Evolutionary conservation across 2,329 filamentous ascomycete species (phyloP).

Genomic region (Fusarium sp.): DNA sequence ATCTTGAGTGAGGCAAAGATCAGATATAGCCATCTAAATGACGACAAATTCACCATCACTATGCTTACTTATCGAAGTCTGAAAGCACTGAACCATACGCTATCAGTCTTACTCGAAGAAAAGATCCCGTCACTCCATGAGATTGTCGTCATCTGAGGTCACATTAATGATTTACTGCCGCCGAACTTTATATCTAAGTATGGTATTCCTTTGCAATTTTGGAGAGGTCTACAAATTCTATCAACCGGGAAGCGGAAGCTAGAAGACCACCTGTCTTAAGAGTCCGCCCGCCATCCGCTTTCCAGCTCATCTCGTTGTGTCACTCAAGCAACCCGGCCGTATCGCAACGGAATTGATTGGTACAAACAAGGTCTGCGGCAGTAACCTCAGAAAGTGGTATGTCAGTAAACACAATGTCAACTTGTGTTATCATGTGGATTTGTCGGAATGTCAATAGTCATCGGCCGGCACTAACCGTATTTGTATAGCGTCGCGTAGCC

Average conservation of each 20-base stretch:
- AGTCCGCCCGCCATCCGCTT: rapidly evolving
- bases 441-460: no score
- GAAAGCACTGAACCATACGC: not conserved
- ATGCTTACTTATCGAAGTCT: not conserved
- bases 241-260: no score
- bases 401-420: no score
- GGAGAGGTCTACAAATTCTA: not conserved
- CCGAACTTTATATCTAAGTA: not conserved
- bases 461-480: not conserved
- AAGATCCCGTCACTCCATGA: not conserved
- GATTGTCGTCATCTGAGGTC: not conserved
- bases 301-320: not conserved
- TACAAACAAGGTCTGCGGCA: not conserved
- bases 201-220: not conserved
- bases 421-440: no score
- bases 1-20: not conserved
- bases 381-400: no score
- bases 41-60: not conserved
- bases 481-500: rapidly evolving
- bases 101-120: not conserved
- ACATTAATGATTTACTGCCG: not conserved
- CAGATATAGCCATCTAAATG: not conserved
- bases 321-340: not conserved
- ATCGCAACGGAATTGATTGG: no score
- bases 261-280: not conserved